Base-by-base conservation (phyloP, 305 asterid species). In the Withania somnifera region DNA sequence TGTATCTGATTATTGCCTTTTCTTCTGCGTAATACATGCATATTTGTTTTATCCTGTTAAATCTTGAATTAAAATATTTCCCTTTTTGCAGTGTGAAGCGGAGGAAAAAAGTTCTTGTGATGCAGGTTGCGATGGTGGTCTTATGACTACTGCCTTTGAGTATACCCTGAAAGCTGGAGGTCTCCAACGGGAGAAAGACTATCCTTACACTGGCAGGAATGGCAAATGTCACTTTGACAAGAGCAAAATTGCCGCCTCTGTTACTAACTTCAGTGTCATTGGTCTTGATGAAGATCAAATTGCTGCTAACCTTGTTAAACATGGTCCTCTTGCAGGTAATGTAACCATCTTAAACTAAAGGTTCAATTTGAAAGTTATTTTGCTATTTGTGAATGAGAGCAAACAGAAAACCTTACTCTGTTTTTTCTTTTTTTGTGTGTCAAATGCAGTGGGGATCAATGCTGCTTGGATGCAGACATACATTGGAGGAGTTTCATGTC, bases 381-480 rank as follows among this genome's bases (percentile, higher is more conserved):
- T 42, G 52, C 67, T 13, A 47, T 9, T n/a, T 17, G 36, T 13
- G 20, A 38, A 11, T 1, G 20, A 10, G 24, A 26, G 20, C 17
- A 9, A n/a, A 11, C 36, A 68, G 13, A 34, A 22, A 32, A 11
- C 10, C 10, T 77, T n/a, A 77, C 14, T 60, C 11, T 78, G 6
- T 0, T n/a, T 15, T 73, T 17, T 30, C 24, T 10, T 24, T 0
- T 79, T 51, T 61, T 3, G 17, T n/a, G 22, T 75, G 15, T n/a
- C n/a, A 22, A 68, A 61, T 85, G 81, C 89, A 93, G 98, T 95
- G 87, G 98, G 90, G 75, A 95, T 95, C 92, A 92, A 95, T 64
- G 93, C 97, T 14, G 92, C 85, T 14, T 95, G 95, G 93, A 93
- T 93, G 99, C 98, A 93, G 81, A 95, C 98, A 51, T 95, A 95